Percentiles rank a stretch among this genome's conserved stretches.
Conservation (phyloP, 2,329 filamentous ascomycete species). For the Arthrobotrys pseudoclavata region DNA sequence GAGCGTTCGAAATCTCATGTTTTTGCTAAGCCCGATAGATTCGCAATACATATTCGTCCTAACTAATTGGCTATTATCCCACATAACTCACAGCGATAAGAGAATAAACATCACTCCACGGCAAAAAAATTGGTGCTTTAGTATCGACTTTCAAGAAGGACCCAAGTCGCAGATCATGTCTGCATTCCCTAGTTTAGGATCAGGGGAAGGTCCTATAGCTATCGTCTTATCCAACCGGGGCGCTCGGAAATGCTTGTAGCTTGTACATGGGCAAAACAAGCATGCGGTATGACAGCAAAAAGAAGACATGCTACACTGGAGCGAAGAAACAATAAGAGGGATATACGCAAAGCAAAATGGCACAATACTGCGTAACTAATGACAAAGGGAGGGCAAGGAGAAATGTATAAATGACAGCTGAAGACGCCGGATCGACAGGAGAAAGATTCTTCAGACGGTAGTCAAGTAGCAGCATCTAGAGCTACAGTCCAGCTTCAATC, state of each 20-base stretch:
- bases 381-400: not conserved
- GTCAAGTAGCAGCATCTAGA: slow-evolving; percentile 22
- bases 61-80: slow-evolving; percentile 40
- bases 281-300: slow-evolving; percentile 22
- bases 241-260: slow-evolving; percentile 1
- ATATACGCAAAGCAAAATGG: slow-evolving; percentile 36
- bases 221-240: slow-evolving; percentile 12
- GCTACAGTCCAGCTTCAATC: slow-evolving; percentile 16
- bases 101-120: slow-evolving; percentile 13
- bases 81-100: slow-evolving; percentile 36
- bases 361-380: slow-evolving; percentile 12
- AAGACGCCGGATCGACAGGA: slow-evolving; percentile 35
- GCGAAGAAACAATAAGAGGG: slow-evolving; percentile 21
- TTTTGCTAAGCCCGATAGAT: slow-evolving; percentile 22
- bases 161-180: slow-evolving; percentile 41
- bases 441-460: slow-evolving; percentile 30
- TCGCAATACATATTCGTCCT: slow-evolving; percentile 26
- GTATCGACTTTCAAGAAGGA: slow-evolving; percentile 30
- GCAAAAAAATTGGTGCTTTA: slow-evolving; percentile 22
- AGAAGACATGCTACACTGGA: slow-evolving; percentile 2
- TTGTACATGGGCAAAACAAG: slow-evolving; percentile 27
- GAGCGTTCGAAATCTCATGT: slow-evolving; percentile 11
- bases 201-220: slow-evolving; percentile 35
- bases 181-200: slow-evolving; percentile 13
- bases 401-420: slow-evolving; percentile 46